phyloP scores from a whole-genome alignment of 768 basidiomycete species.

The Leccinum rimulosum region DNA sequence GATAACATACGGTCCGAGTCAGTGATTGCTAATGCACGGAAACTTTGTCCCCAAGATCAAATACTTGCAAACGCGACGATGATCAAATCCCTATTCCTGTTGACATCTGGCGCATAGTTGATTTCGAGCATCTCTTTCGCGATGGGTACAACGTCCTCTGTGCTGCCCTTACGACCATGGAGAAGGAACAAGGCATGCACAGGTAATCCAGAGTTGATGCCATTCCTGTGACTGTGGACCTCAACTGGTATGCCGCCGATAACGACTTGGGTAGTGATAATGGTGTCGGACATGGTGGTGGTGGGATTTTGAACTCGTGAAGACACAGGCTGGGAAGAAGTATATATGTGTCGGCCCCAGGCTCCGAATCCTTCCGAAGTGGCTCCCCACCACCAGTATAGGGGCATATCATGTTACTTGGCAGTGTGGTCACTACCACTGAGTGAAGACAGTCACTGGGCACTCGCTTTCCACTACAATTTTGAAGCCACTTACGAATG shows the following conservation, averaged over 20 bases:
- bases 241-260: constrained; percentile 29
- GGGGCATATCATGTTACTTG: background rate
- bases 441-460: background rate
- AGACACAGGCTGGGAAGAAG: background rate
- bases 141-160: constrained; percentile 9
- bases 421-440: background rate
- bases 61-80: constrained; percentile 28
- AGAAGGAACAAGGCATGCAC: constrained; percentile 29
- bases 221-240: constrained; percentile 21
- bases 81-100: constrained; percentile 27
- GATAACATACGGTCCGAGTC: background rate
- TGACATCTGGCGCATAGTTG: constrained; percentile 10
- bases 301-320: background rate
- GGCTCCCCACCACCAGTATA: background rate
- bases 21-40: background rate
- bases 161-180: constrained; percentile 24
- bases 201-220: constrained; percentile 17
- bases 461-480: background rate
- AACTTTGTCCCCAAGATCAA: background rate
- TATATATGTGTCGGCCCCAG: no score
- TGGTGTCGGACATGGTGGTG: constrained; percentile 18
- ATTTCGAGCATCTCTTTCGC: constrained; percentile 24
- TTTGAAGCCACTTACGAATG: background rate
- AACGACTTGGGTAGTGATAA: constrained; percentile 11
- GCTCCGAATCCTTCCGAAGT: no score